Evolutionary conservation across 371 early-diverging fungal genomes (phyloP), one percentile per base, ranked within the genome.

Genomic region (Apophysomyces sp.): DNA sequence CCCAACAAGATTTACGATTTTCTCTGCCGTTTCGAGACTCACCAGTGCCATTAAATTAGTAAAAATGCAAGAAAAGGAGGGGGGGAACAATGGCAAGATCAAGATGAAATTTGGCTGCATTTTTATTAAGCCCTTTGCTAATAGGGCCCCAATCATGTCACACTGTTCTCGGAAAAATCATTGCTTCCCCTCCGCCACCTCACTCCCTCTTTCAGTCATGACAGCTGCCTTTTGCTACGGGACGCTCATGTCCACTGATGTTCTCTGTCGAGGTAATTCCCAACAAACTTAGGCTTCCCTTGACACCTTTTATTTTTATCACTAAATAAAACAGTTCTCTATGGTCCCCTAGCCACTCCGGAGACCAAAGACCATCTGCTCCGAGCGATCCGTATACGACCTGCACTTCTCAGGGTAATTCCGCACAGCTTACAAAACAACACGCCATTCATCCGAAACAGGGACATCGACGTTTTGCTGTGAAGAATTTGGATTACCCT

Each of bases 191-290:
- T 26, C 31, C n/a, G 4, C 44, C 44, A 53, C 28, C 55, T 49
- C 44, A 51, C 28, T n/a, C 32, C 24, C 40, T 31, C 27, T 15
- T 61, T 18, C 52, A 39, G 36, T 31, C 27, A 32, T 55, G 16
- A 28, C 4, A 3, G 61, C 72, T 8, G 72, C 69, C 11, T 77
- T 77, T 62, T 80, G 77, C 37, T 80, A 77, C 63, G 77, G 77
- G 4, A 74, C 75, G 16, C 52, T 80, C 0, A 77, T 73, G 73
- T 71, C 75, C 4, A 44, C 63, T 11, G 58, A 44, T 4, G 73
- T 80, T 3, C 64, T 71, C 21, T 44, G 51, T 26, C 67, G 75
- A 71, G 78, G 78, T 74, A 63, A 60, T 15, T 12, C 9, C n/a
- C n/a, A n/a, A n/a, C n/a, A n/a, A n/a, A n/a, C n/a, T n/a, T n/a